Evolutionary conservation across 208 protist species (phyloP), one percentile per base, ranked within the genome.

Genomic region (Trypanosoma vivax): DNA sequence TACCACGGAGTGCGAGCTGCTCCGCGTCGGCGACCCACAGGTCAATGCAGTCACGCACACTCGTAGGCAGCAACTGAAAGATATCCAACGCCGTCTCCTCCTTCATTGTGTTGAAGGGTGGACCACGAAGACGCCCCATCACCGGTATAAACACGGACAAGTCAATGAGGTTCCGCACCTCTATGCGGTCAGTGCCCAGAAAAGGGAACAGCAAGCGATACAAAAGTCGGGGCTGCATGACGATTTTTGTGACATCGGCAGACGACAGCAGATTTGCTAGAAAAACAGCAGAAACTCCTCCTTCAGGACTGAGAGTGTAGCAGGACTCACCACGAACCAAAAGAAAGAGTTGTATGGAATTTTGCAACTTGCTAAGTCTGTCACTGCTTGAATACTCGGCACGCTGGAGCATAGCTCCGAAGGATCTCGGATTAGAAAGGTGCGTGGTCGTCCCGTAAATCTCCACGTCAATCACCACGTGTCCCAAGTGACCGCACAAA

Each of bases 121-220:
- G 16, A 18, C 51, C 50, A 45, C 43, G 38, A 2, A 60, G 33
- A 3, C 55, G 35, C n/a, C 50, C 58, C 25, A 76, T 39, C 30
- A 79, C 63, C 7, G 59, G 47, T 10, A 62, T 50, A 63, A 77
- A 86, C 1, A 69, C 61, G 0, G 29, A 49, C 7, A 88, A 5
- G 56, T 91, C 79, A 23, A 91, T 75, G 14, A 91, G 63, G 31
- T 70, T 75, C 14, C 60, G 31, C 14, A 88, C 57, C 4, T 76
- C 72, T 11, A 91, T 62, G 1, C 79, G 74, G 34, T 91, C 83
- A 4, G 79, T 88, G 29, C 83, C 83, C 9, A 91, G 68, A 53
- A 79, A 88, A 5, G 79, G 23, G 45, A 88, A 87, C 1, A 91
- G 70, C 10, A 88, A 57, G 2, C 65, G 76, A 50, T 82, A 83